Evolutionary conservation across 2,329 filamentous ascomycete species (phyloP).

Genomic region (Cordyceps pruinosa): DNA sequence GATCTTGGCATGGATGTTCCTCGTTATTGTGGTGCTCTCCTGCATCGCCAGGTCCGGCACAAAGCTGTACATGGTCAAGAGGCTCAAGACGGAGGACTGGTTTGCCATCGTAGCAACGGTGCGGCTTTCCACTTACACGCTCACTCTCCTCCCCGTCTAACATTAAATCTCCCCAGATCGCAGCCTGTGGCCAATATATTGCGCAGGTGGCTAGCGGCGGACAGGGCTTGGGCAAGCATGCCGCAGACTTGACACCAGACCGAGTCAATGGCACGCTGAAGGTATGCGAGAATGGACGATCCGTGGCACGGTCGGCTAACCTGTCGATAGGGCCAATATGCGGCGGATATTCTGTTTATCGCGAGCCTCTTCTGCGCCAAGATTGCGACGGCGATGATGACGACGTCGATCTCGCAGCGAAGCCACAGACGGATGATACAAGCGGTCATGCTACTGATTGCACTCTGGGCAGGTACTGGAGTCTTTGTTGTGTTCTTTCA

Average conservation of each 20-base stretch:
- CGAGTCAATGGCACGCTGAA: conserved; percentile 20
- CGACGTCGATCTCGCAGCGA: conserved; percentile 19
- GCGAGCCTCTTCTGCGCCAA: conserved; percentile 21
- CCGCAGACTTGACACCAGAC: conserved; percentile 13
- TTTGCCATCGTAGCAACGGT: conserved; percentile 21
- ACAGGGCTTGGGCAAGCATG: conserved; percentile 19
- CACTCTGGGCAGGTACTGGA: conserved; percentile 20
- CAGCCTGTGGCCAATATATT: conserved; percentile 16
- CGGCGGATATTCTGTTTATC: conserved; percentile 21
- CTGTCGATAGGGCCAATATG: conserved; percentile 18
- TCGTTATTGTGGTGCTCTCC: conserved; percentile 22
- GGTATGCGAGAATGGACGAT: conserved; percentile 14
- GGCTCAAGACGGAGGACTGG: conserved; percentile 20
- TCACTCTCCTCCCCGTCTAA: not conserved
- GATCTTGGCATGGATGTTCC: conserved; percentile 24
- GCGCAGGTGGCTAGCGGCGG: conserved; percentile 18
- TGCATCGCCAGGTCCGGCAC: conserved; percentile 22
- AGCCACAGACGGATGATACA: conserved; percentile 19
- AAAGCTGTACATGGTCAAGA: conserved; percentile 25
- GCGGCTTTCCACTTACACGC: not conserved
- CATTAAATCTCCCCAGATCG: not conserved
- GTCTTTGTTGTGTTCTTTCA: conserved; percentile 23
- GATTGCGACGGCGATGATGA: conserved; percentile 21
- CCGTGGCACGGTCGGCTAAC: not conserved
- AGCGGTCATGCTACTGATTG: conserved; percentile 16